A percentile compares a stretch with the other conserved stretches of the same genome.
These are phyloP conservation scores for Corchorus capsularis DNA, from an alignment of 345 rosid genomes.

Conservation along the genomic window DNA sequence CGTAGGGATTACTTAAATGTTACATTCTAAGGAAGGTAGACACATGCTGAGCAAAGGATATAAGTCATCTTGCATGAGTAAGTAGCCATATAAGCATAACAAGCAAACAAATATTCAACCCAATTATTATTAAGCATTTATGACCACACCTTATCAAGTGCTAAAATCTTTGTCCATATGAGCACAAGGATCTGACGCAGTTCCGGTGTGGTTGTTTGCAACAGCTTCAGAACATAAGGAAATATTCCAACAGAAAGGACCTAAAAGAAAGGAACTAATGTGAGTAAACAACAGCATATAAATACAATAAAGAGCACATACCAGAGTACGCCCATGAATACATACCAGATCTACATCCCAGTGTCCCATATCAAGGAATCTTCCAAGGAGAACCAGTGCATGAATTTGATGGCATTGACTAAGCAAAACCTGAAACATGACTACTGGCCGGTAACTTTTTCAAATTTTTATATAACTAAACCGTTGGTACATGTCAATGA, in stretches of 20 bases:
- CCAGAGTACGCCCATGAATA: constrained; percentile 18
- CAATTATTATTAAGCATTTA: not conserved
- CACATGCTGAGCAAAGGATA: not conserved
- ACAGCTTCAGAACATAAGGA: constrained; percentile 96
- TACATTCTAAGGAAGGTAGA: not conserved
- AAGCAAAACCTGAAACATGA: constrained; percentile 76
- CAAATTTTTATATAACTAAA: not conserved
- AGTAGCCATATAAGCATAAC: constrained; percentile 10
- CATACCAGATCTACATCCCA: constrained; percentile 99
- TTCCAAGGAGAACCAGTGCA: constrained; percentile 95
- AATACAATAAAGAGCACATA: constrained; percentile 12
- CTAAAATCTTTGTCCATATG: constrained; percentile 98
- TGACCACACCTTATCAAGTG: constrained; percentile 89
- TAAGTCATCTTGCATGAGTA: not conserved
- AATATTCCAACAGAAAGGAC: constrained; percentile 99
- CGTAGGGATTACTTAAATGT: not conserved
- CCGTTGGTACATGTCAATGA: not conserved
- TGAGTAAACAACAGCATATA: constrained; percentile 18
- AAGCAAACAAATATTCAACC: not conserved
- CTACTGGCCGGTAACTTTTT: no score
- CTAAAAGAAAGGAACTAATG: constrained; percentile 42
- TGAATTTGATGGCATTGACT: constrained; percentile 98
- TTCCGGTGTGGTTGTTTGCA: constrained; percentile 91
- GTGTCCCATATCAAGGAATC: constrained; percentile 99
- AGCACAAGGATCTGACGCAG: constrained; percentile 96